Evolutionary conservation across 805 yeast species (phyloP).

Genomic region (Saturnispora diversa): DNA sequence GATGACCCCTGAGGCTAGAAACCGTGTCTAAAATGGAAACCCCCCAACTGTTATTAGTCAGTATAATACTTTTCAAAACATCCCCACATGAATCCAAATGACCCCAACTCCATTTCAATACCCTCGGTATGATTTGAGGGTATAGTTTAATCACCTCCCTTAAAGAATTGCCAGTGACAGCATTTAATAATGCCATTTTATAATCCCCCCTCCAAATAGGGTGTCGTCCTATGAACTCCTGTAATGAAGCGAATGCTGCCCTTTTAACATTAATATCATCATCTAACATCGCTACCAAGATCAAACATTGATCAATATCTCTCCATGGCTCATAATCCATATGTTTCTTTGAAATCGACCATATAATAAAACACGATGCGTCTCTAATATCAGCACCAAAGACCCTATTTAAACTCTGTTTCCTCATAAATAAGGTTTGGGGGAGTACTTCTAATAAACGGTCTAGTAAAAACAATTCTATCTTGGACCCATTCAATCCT

Average conservation of each 20-base stretch:
- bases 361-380: slow-evolving; percentile 74
- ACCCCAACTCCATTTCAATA: background rate
- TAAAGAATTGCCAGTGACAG: background rate
- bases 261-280: slow-evolving; percentile 65
- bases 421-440: slow-evolving; percentile 48
- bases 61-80: background rate
- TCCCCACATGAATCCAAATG: background rate
- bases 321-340: background rate
- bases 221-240: slow-evolving; percentile 75
- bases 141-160: background rate
- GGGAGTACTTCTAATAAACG: slow-evolving; percentile 34
- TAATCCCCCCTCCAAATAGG: background rate
- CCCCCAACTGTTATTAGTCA: background rate
- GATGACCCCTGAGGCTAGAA: background rate
- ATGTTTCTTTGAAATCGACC: slow-evolving; percentile 58
- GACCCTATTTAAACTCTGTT: slow-evolving; percentile 40
- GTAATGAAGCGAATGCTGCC: slow-evolving; percentile 81
- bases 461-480: slow-evolving; percentile 16
- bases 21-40: background rate
- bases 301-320: slow-evolving; percentile 31
- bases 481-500: background rate
- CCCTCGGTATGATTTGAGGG: background rate
- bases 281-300: slow-evolving; percentile 58
- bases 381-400: slow-evolving; percentile 71
- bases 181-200: background rate